Percentiles rank a stretch among this genome's conserved stretches.
phyloP scores from a whole-genome alignment of 1,284 basidiomycete genomes.

The Cryptococcus sp. region DNA sequence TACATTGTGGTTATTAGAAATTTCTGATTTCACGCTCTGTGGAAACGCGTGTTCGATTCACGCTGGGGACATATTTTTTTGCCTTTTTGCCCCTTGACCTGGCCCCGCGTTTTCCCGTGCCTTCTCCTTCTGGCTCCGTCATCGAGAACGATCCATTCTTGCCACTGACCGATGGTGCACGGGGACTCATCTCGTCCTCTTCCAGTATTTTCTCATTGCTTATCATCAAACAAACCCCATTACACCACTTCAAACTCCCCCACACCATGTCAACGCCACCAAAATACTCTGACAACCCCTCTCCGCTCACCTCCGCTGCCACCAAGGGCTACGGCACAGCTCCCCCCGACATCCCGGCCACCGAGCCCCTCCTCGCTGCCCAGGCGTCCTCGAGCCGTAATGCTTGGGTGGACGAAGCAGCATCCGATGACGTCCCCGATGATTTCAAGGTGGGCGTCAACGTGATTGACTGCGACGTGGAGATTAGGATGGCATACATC shows the following conservation, averaged over 20 bases:
- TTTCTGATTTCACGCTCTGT: slow-evolving; percentile 3
- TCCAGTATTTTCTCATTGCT: too few species aligned
- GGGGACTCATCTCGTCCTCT: too few species aligned
- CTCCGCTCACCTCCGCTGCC: slow-evolving; percentile 4
- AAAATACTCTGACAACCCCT: slow-evolving; percentile 12
- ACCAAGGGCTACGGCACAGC: slow-evolving; percentile 9
- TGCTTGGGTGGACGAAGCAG: slow-evolving; percentile 45
- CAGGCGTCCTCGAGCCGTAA: slow-evolving; percentile 22
- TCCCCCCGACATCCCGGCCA: slow-evolving; percentile 14
- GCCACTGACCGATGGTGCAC: too few species aligned
- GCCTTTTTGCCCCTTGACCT: too few species aligned
- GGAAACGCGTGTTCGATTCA: slow-evolving; percentile 14
- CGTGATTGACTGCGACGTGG: slow-evolving; percentile 49
- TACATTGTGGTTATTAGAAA: slow-evolving; percentile 3
- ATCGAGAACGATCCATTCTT: too few species aligned
- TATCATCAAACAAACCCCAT: background rate
- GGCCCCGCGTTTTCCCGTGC: too few species aligned
- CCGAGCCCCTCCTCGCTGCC: slow-evolving; percentile 31
- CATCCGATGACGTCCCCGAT: slow-evolving; percentile 43
- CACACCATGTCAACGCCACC: slow-evolving; percentile 15
- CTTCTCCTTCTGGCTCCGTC: too few species aligned
- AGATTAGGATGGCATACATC: slow-evolving; percentile 48
- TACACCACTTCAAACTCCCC: background rate
- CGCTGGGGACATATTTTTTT: slow-evolving; percentile 8
- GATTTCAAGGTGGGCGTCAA: slow-evolving; percentile 49